A percentile compares a stretch with the other conserved stretches of the same genome.
These are phyloP conservation scores for Syzygium malaccense DNA, from an alignment of 441 rosid species.

Conservation along the genomic window DNA sequence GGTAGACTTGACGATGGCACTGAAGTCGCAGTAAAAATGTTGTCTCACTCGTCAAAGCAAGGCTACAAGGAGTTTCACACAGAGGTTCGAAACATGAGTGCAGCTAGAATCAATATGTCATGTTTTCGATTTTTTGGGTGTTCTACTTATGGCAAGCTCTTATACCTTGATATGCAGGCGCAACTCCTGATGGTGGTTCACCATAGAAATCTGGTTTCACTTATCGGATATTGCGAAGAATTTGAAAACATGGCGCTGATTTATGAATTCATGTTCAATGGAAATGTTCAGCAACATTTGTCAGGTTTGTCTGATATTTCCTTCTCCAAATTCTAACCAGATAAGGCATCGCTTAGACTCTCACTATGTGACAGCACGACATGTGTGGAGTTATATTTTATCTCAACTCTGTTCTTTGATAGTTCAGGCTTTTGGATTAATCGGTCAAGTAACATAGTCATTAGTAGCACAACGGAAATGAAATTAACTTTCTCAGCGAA, in stretches of 20 bases:
- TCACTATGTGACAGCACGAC: no score
- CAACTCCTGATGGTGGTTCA: slow-evolving; percentile 2
- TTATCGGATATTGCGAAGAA: slow-evolving; percentile 1
- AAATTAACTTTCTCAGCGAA: not conserved
- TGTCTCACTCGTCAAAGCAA: not conserved
- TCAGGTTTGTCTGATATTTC: not conserved
- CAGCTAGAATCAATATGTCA: not conserved
- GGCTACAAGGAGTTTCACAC: not conserved
- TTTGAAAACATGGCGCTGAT: not conserved
- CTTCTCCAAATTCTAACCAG: not conserved
- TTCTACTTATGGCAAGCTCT: not conserved
- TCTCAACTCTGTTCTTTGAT: not conserved
- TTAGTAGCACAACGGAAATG: not conserved
- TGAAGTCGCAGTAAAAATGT: not conserved
- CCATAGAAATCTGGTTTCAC: slow-evolving; percentile 4
- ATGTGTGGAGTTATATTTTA: slow-evolving; percentile 5
- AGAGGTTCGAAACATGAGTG: not conserved
- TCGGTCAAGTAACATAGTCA: not conserved
- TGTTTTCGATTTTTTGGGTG: not conserved
- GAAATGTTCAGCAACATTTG: not conserved
- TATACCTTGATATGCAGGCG: not conserved
- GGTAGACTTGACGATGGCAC: not conserved
- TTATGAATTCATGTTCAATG: not conserved
- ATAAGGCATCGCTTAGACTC: not conserved
- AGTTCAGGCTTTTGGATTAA: not conserved